Percentiles rank a stretch among this genome's conserved stretches.
phyloP scores from a whole-genome alignment of 78 protist species.

The Anaeramoeba flamelloides region DNA sequence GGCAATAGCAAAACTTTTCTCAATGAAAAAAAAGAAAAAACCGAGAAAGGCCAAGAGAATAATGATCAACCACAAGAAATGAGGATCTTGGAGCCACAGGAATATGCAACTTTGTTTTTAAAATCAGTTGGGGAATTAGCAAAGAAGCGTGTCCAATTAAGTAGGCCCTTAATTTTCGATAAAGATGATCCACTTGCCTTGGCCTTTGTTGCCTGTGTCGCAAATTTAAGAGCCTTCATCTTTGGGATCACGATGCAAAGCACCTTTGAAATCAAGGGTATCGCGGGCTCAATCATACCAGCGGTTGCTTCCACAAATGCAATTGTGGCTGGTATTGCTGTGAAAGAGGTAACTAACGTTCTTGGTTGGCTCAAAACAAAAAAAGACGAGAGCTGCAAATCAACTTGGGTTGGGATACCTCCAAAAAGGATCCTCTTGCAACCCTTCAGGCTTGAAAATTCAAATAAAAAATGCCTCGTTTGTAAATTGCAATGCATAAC shows the following conservation, averaged over 20 bases:
- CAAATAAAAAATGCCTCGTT: no score
- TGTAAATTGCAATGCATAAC: no score
- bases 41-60: background rate
- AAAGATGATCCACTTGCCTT: slow-evolving; percentile 61
- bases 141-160: background rate
- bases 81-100: background rate
- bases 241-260: slow-evolving; percentile 49
- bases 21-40: no score
- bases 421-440: no score
- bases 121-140: background rate
- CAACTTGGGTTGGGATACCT: no score
- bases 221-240: slow-evolving; percentile 59
- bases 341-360: slow-evolving; percentile 58
- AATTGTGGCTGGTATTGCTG: slow-evolving; percentile 72
- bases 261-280: no score
- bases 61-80: slow-evolving; percentile 16
- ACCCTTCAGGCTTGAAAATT: no score
- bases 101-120: background rate
- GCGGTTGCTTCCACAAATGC: slow-evolving; percentile 98
- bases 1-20: slow-evolving; percentile 28
- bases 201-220: slow-evolving; percentile 57
- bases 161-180: slow-evolving; percentile 43
- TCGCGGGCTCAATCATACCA: slow-evolving; percentile 94
- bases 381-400: no score
- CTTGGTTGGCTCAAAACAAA: no score